A percentile compares a stretch with the other conserved stretches of the same genome.
Evolutionary conservation across 139 green algal species (phyloP).

Genomic region (Tetradesmus lagerheimii): DNA sequence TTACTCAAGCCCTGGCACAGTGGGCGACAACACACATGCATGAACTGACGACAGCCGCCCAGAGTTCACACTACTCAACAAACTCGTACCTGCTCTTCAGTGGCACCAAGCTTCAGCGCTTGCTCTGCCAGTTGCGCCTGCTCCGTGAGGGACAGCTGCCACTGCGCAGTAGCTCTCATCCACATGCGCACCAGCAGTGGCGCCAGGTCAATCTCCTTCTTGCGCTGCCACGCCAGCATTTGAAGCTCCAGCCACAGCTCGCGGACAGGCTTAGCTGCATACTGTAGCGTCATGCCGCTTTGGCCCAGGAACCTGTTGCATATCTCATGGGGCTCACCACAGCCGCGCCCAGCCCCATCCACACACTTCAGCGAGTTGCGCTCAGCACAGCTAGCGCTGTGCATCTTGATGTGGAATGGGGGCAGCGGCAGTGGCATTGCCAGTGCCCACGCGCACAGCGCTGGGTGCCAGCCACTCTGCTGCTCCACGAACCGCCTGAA

Average conservation of each 20-base stretch:
- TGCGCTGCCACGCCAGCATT: not conserved
- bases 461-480: not conserved
- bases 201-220: not conserved
- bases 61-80: not conserved
- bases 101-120: not conserved
- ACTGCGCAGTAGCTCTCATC: not conserved
- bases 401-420: constrained; percentile 26
- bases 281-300: not conserved
- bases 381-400: not conserved
- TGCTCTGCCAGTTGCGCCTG: not conserved
- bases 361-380: not conserved
- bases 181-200: not conserved
- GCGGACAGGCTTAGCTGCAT: constrained; percentile 3
- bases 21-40: too few relatives aligned
- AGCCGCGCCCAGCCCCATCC: not conserved
- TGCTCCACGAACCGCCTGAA: not conserved
- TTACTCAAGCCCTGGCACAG: too few relatives aligned
- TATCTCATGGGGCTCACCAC: not conserved
- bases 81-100: not conserved
- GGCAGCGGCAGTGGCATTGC: not conserved
- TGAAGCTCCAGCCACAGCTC: constrained; percentile 8
- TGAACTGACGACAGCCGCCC: too few relatives aligned
- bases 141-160: not conserved
- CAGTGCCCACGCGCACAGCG: not conserved
- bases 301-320: constrained; percentile 18